phyloP scores from a whole-genome alignment of 805 yeast species.

The Cyberlindnera amylophila region DNA sequence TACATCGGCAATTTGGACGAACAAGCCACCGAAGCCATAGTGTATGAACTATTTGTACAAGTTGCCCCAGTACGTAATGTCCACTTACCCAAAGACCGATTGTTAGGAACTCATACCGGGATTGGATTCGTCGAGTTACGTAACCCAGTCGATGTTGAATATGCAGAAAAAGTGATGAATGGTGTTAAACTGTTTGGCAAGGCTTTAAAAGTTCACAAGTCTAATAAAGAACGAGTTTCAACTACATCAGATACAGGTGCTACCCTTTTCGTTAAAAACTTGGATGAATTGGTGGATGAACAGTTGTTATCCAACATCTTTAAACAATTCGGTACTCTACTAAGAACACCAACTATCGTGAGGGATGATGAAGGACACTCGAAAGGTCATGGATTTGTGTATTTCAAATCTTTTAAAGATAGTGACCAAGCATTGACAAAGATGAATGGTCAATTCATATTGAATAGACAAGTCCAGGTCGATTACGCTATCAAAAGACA shows the following conservation, averaged over 20 bases:
- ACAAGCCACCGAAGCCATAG: constrained; percentile 61
- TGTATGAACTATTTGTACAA: constrained; percentile 82
- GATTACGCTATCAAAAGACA: constrained; percentile 26
- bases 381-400: constrained; percentile 60
- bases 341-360: constrained; percentile 45
- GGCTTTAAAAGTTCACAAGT: constrained; percentile 53
- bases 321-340: constrained; percentile 61
- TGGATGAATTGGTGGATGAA: constrained; percentile 65
- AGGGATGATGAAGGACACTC: constrained; percentile 47
- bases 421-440: constrained; percentile 69
- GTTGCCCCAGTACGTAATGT: constrained; percentile 73
- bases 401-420: constrained; percentile 57
- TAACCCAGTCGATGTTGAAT: constrained; percentile 59
- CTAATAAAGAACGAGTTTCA: constrained; percentile 24
- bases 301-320: constrained; percentile 47
- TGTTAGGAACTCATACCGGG: constrained; percentile 72
- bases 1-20: constrained; percentile 84
- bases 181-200: constrained; percentile 63
- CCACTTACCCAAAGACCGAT: constrained; percentile 75
- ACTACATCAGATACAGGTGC: constrained; percentile 46
- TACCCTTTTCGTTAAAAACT: constrained; percentile 63
- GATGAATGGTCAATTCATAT: constrained; percentile 64
- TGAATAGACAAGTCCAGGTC: constrained; percentile 59
- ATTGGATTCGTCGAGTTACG: constrained; percentile 81
- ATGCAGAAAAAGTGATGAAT: constrained; percentile 55